A percentile compares a stretch with the other conserved stretches of the same genome.
These are phyloP conservation scores for Ophiostoma sp. DNA, from an alignment of 2,329 filamentous ascomycete genomes.

Conservation along the genomic window DNA sequence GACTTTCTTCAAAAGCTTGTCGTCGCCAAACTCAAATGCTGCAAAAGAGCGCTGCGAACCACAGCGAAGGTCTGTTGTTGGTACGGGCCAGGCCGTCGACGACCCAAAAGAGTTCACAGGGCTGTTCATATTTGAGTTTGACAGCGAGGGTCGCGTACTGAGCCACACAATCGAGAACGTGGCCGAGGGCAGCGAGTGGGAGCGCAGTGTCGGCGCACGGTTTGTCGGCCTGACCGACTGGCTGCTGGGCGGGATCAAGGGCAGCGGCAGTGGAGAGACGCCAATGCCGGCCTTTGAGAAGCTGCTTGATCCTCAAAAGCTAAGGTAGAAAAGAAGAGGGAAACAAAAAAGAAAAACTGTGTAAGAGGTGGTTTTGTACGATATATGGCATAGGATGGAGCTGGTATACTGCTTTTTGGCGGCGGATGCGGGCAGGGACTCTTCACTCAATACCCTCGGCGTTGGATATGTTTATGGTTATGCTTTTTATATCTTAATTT, in stretches of 20 bases:
- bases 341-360: not conserved
- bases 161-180: constrained; percentile 93
- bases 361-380: not conserved
- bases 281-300: constrained; percentile 27
- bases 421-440: constrained; percentile 12
- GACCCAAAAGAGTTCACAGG: constrained; percentile 70
- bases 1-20: not conserved
- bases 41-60: not conserved
- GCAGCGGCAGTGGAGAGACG: constrained; percentile 29
- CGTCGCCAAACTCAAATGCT: not conserved
- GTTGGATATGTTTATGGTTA: constrained; percentile 9
- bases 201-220: constrained; percentile 70
- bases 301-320: constrained; percentile 17
- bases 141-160: constrained; percentile 73
- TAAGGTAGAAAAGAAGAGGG: constrained; percentile 18
- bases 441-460: constrained; percentile 26
- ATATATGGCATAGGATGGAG: not conserved
- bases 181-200: constrained; percentile 76
- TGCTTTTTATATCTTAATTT: not conserved
- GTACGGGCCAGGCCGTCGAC: constrained; percentile 29
- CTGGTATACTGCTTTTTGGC: not conserved
- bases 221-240: constrained; percentile 92
- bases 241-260: constrained; percentile 71
- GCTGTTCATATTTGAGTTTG: constrained; percentile 93
- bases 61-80: constrained; percentile 32